Evolutionary conservation across 805 yeast species (phyloP).

Genomic region (Kazachstania taianensis): DNA sequence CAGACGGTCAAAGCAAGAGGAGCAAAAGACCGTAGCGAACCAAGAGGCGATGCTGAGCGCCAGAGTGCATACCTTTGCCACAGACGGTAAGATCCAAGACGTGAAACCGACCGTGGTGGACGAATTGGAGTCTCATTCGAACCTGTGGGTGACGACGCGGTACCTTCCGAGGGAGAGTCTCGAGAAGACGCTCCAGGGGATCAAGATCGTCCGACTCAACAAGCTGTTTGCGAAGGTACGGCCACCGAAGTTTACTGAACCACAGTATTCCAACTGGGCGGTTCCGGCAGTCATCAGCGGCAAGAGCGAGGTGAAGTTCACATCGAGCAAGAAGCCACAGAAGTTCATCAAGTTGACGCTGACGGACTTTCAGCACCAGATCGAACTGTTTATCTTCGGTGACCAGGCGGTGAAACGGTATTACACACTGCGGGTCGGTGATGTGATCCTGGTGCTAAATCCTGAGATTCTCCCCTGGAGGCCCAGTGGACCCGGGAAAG

Average conservation of each 20-base stretch:
- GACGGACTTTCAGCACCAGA: slow-evolving; percentile 54
- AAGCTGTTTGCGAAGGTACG: slow-evolving; percentile 53
- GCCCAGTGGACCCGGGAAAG: slow-evolving; percentile 13
- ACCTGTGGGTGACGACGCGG: slow-evolving; percentile 34
- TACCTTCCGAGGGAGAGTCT: slow-evolving; percentile 35
- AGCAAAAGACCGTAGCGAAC: slow-evolving; percentile 12
- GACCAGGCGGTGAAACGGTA: slow-evolving; percentile 51
- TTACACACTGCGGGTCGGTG: slow-evolving; percentile 69
- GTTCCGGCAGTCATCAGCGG: slow-evolving; percentile 56
- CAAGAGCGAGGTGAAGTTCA: slow-evolving; percentile 44
- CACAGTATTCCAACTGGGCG: slow-evolving; percentile 69
- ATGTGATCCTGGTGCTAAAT: slow-evolving; percentile 61
- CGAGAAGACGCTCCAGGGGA: slow-evolving; percentile 33
- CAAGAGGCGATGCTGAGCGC: slow-evolving; percentile 24
- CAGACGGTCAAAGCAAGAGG: slow-evolving; percentile 19
- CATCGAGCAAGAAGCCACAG: slow-evolving; percentile 33
- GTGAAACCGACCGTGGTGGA: slow-evolving; percentile 28
- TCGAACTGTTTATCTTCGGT: slow-evolving; percentile 57
- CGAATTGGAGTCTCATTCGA: slow-evolving; percentile 40
- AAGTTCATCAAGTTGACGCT: slow-evolving; percentile 54
- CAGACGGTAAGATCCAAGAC: slow-evolving; percentile 9
- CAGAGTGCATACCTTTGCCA: slow-evolving; percentile 34
- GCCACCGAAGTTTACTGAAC: slow-evolving; percentile 63
- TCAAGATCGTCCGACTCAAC: slow-evolving; percentile 47
- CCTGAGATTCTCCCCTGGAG: slow-evolving; percentile 47